Evolutionary conservation across 31 red algal species (phyloP).

Genomic region (Pterothamnion heteromorphum): DNA sequence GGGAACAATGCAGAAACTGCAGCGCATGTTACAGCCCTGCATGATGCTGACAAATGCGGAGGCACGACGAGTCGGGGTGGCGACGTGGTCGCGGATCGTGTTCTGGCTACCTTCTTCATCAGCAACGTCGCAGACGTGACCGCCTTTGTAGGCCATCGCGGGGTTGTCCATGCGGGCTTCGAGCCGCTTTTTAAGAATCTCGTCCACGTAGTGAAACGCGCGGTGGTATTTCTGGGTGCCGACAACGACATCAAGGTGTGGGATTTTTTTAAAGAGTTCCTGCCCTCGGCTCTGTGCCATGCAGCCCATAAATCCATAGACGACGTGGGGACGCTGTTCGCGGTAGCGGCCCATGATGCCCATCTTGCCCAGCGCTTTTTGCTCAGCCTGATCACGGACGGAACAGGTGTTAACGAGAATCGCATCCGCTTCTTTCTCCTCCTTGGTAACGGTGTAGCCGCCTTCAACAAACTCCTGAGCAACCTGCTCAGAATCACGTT

Average conservation of each 20-base stretch:
- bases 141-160: background rate
- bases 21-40: conserved; percentile 70
- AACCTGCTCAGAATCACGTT: conserved; percentile 59
- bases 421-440: conserved; percentile 40
- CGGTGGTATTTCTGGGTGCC: conserved; percentile 40
- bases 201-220: conserved; percentile 36
- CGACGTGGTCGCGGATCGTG: background rate
- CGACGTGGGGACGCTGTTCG: background rate
- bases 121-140: background rate
- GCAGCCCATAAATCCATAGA: background rate
- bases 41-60: conserved; percentile 66
- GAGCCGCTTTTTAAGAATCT: background rate
- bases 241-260: background rate
- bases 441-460: background rate
- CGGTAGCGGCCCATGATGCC: background rate
- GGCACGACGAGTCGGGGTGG: no score
- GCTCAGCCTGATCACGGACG: conserved; percentile 65
- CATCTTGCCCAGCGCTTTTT: conserved; percentile 43
- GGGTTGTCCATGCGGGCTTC: background rate
- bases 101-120: background rate
- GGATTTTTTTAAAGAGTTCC: background rate
- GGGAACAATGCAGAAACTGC: conserved; percentile 75
- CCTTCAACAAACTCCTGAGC: background rate
- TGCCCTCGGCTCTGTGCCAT: background rate
- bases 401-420: conserved; percentile 77